Percentiles rank a stretch among this genome's conserved stretches.
These are phyloP conservation scores for Phalaenopsis hybrid DNA, from an alignment of 116 monocot genomes.

Conservation along the genomic window DNA sequence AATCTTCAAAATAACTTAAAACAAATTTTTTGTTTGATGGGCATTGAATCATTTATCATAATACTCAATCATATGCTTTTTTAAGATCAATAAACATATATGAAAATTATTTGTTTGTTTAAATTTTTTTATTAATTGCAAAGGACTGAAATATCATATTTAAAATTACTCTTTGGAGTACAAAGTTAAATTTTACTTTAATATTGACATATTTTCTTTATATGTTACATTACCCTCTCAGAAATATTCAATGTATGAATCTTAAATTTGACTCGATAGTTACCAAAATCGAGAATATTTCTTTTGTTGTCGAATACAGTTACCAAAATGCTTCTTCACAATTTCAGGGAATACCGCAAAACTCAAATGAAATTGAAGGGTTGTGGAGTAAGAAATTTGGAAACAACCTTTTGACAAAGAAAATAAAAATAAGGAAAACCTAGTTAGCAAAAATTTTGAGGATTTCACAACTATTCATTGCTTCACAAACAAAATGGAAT, in stretches of 20 bases:
- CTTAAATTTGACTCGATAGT: neutral
- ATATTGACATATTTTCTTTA: too few species aligned
- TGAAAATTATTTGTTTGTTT: too few species aligned
- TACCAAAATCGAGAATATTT: neutral
- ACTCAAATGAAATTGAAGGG: neutral
- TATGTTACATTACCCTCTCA: too few species aligned
- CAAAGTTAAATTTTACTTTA: too few species aligned
- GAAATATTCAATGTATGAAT: neutral
- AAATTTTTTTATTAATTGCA: too few species aligned
- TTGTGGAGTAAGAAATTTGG: neutral
- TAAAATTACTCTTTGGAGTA: too few species aligned
- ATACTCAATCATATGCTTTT: neutral
- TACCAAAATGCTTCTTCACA: neutral
- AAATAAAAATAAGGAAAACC: neutral
- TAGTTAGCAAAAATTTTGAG: neutral
- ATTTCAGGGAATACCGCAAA: neutral
- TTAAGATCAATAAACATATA: too few species aligned
- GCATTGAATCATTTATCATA: neutral
- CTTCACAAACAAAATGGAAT: neutral
- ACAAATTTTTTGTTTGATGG: neutral
- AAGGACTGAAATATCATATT: too few species aligned
- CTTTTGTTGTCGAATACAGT: neutral
- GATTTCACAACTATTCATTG: neutral
- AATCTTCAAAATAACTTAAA: neutral
- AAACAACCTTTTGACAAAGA: neutral